phyloP scores from a whole-genome alignment of 2,329 filamentous ascomycete species.

The Botryosphaeria dothidea region DNA sequence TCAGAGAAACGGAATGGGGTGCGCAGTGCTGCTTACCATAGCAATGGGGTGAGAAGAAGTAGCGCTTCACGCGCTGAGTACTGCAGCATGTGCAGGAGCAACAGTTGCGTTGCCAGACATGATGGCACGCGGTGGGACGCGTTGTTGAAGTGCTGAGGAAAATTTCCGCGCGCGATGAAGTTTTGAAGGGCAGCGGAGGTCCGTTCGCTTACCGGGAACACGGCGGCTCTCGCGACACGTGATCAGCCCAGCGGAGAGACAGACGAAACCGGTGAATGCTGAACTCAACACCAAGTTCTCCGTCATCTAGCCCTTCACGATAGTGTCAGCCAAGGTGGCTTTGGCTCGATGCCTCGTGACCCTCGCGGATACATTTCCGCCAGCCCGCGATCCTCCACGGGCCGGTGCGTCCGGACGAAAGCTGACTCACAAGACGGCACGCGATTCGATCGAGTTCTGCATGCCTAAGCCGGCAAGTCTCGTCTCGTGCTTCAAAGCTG shows the following conservation, averaged over 20 bases:
- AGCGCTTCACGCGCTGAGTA: neutral
- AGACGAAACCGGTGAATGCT: neutral
- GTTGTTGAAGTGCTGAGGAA: constrained; percentile 2
- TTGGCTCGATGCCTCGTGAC: neutral
- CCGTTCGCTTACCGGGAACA: constrained; percentile 14
- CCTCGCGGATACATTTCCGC: neutral
- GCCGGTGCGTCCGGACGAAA: neutral
- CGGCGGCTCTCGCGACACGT: neutral
- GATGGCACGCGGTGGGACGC: neutral
- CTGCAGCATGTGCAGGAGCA: neutral
- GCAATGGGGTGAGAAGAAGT: neutral
- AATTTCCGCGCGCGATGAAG: constrained; percentile 4
- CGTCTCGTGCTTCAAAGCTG: neutral
- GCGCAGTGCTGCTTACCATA: neutral
- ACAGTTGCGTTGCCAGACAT: neutral
- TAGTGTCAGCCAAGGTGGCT: neutral
- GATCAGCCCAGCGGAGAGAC: neutral
- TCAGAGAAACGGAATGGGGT: constrained; percentile 29
- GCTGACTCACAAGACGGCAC: neutral
- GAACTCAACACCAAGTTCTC: neutral
- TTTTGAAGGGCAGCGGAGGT: neutral
- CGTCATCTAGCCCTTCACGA: neutral
- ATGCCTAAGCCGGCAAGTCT: neutral
- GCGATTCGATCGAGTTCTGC: neutral
- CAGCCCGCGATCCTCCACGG: neutral